Percentiles rank a stretch among this genome's conserved stretches.
phyloP scores from a whole-genome alignment of 768 basidiomycete species.

The Suillus tomentosus region DNA sequence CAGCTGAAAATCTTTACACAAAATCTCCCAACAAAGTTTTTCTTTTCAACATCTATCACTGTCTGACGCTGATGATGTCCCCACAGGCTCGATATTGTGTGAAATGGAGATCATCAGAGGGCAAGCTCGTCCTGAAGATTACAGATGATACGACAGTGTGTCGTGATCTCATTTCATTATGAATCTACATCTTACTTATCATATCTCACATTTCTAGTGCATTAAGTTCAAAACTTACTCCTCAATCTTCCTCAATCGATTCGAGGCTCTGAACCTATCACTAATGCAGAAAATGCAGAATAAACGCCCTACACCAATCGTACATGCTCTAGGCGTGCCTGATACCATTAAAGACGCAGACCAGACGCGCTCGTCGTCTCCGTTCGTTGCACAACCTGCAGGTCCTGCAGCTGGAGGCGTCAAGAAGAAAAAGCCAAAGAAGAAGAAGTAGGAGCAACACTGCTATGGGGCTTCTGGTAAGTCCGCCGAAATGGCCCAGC shows the following conservation, averaged over 20 bases:
- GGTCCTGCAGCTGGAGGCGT: conserved; percentile 55
- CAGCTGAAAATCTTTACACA: conserved; percentile 82
- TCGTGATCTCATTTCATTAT: conserved; percentile 17
- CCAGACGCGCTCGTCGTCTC: conserved; percentile 37
- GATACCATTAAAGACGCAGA: conserved; percentile 23
- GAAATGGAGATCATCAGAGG: conserved; percentile 87
- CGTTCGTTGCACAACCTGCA: conserved; percentile 33
- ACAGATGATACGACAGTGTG: conserved; percentile 88
- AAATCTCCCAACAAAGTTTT: conserved; percentile 77
- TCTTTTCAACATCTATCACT: conserved; percentile 3
- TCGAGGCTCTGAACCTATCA: conserved; percentile 87
- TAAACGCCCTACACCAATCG: conserved; percentile 40
- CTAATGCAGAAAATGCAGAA: conserved; percentile 90
- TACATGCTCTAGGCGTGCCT: conserved; percentile 16
- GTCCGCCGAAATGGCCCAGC: not conserved
- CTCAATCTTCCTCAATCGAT: conserved; percentile 93
- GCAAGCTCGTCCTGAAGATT: conserved; percentile 89
- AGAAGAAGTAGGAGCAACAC: conserved; percentile 57
- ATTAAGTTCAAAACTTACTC: conserved; percentile 96
- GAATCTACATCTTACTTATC: not conserved
- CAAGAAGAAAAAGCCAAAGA: conserved; percentile 85
- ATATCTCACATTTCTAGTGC: conserved; percentile 53
- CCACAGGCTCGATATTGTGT: conserved; percentile 84
- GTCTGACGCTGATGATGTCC: not conserved
- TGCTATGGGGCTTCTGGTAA: not conserved